Percentiles rank a stretch among this genome's conserved stretches.
Conservation (phyloP, 2,329 filamentous ascomycete species). For the Calonectria fujianensis region DNA sequence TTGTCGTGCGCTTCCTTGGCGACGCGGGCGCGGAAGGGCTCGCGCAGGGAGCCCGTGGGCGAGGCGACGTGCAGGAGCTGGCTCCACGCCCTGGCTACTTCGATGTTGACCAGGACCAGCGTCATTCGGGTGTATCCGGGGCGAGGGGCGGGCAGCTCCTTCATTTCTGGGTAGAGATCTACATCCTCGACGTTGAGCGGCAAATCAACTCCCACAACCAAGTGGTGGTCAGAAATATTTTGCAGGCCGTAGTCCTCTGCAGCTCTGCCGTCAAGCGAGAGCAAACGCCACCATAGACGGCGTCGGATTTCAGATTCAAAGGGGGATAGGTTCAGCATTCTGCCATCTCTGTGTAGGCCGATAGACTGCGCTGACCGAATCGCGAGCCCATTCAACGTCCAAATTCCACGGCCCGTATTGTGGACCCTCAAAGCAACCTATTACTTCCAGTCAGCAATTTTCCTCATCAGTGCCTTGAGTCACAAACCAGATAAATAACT, state of each 20-base stretch:
- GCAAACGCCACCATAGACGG: conserved; percentile 73
- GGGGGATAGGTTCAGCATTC: conserved; percentile 66
- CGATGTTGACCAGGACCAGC: conserved; percentile 71
- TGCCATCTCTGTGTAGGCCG: conserved; percentile 72
- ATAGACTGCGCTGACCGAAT: conserved; percentile 69
- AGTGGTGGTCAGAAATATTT: conserved; percentile 32
- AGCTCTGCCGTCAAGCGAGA: conserved; percentile 69
- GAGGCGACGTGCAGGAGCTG: conserved; percentile 50
- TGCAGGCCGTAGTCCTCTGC: conserved; percentile 74
- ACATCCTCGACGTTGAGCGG: conserved; percentile 74
- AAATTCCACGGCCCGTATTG: conserved; percentile 60
- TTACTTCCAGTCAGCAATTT: background rate
- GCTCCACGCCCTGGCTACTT: conserved; percentile 62
- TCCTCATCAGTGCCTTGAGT: background rate
- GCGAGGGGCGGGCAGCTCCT: conserved; percentile 66
- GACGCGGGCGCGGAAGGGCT: conserved; percentile 63
- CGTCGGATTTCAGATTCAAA: conserved; percentile 75
- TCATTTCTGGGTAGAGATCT: conserved; percentile 68
- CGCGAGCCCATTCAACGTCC: conserved; percentile 66
- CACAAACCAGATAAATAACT: conserved; percentile 61
- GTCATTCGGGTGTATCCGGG: conserved; percentile 75
- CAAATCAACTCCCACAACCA: conserved; percentile 66
- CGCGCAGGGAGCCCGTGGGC: conserved; percentile 32
- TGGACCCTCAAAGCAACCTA: conserved; percentile 58
- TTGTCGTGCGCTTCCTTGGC: conserved; percentile 64